Conservation (phyloP, 495 filamentous ascomycete species). For the Hyaloscypha bicolor region DNA sequence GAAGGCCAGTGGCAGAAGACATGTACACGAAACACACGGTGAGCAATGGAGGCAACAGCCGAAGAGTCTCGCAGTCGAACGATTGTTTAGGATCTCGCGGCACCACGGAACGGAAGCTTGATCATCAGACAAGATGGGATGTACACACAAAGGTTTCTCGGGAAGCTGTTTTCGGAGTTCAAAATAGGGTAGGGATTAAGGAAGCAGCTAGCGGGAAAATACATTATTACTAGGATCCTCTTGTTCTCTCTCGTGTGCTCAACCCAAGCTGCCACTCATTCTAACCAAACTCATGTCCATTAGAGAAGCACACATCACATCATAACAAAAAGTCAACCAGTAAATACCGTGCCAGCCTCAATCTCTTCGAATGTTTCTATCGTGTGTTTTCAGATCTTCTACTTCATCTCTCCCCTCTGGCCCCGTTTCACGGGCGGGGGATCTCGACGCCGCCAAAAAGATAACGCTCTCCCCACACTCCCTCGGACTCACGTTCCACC, state of each 20-base stretch:
- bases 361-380: conserved; percentile 24
- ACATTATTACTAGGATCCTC: no score
- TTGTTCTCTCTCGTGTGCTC: no score
- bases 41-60: background rate
- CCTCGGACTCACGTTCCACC: background rate
- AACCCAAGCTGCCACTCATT: no score
- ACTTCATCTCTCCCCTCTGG: background rate
- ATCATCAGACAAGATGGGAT: background rate
- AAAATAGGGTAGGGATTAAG: no score
- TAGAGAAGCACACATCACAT: background rate
- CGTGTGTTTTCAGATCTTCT: conserved; percentile 21
- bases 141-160: background rate
- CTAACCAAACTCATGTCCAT: background rate
- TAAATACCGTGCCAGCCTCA: conserved; percentile 21
- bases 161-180: no score
- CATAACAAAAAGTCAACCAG: background rate
- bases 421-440: background rate
- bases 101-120: no score
- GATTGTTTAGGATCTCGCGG: background rate
- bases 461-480: conserved; percentile 24
- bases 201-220: no score
- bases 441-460: conserved; percentile 9
- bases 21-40: background rate
- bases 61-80: background rate
- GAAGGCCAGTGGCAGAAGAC: background rate